Conservation (phyloP, 805 yeast species). For the Metschnikowia lochheadii region DNA sequence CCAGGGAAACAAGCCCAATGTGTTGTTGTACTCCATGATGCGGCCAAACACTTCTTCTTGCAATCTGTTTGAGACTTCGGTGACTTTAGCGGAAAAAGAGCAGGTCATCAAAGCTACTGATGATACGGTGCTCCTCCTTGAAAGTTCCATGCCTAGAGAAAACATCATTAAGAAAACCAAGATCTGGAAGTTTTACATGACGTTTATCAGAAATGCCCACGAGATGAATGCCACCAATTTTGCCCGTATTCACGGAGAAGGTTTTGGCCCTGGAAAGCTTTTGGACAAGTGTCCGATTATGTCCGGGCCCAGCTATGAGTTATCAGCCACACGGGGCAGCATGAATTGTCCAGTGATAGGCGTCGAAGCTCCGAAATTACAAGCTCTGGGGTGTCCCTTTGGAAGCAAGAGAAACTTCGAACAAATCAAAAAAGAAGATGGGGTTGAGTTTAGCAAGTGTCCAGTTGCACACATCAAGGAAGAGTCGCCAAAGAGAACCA, state of each 20-base stretch:
- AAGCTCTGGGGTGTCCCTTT: not conserved
- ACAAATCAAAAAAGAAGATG: not conserved
- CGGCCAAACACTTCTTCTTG: not conserved
- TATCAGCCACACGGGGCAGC: constrained; percentile 16
- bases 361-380: not conserved
- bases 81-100: constrained; percentile 11
- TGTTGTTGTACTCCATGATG: constrained; percentile 1
- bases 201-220: constrained; percentile 30
- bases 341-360: constrained; percentile 18
- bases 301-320: constrained; percentile 29
- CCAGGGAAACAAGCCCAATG: not conserved
- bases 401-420: not conserved
- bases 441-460: not conserved
- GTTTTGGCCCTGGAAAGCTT: constrained; percentile 14
- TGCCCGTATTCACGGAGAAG: constrained; percentile 24
- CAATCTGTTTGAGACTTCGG: constrained; percentile 1
- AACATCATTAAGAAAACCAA: constrained; percentile 15
- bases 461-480: not conserved
- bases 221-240: constrained; percentile 27
- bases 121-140: constrained; percentile 11
- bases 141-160: constrained; percentile 6
- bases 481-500: not conserved
- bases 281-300: constrained; percentile 17
- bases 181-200: constrained; percentile 39
- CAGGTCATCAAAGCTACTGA: constrained; percentile 14